phyloP scores from a whole-genome alignment of 1,284 basidiomycete species.

The Sparassis latifolia region DNA sequence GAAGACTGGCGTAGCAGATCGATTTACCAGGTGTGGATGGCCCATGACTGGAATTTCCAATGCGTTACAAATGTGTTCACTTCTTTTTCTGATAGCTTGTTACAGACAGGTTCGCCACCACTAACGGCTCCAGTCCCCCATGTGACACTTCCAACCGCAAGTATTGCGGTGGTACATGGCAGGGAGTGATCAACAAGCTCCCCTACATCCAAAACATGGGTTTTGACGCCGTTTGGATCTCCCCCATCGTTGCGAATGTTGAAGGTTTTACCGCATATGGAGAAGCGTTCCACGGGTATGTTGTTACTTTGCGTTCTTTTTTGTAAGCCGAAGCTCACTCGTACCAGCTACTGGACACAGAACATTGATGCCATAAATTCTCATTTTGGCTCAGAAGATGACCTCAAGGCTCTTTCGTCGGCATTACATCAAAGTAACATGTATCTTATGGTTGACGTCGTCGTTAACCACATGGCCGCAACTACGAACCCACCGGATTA shows the following conservation, averaged over 20 bases:
- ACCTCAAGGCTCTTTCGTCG: constrained; percentile 58
- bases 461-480: constrained; percentile 70
- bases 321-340: not conserved
- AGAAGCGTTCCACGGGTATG: constrained; percentile 55
- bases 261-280: constrained; percentile 62
- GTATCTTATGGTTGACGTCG: constrained; percentile 78
- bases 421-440: constrained; percentile 66
- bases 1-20: constrained; percentile 17
- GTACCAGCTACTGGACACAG: constrained; percentile 48
- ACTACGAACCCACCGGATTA: constrained; percentile 49
- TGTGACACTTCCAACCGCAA: constrained; percentile 47
- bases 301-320: not conserved
- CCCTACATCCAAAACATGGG: constrained; percentile 77
- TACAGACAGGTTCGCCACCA: constrained; percentile 65
- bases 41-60: too few species aligned
- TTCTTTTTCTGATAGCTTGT: constrained; percentile 38
- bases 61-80: not conserved
- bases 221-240: constrained; percentile 71
- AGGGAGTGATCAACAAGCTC: constrained; percentile 64
- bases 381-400: constrained; percentile 62
- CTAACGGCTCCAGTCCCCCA: constrained; percentile 42
- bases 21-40: constrained; percentile 14
- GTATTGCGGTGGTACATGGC: constrained; percentile 78
- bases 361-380: constrained; percentile 60
- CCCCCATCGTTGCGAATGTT: constrained; percentile 64